Base-by-base conservation (phyloP, 768 basidiomycete species). In the Epithele typhae region DNA sequence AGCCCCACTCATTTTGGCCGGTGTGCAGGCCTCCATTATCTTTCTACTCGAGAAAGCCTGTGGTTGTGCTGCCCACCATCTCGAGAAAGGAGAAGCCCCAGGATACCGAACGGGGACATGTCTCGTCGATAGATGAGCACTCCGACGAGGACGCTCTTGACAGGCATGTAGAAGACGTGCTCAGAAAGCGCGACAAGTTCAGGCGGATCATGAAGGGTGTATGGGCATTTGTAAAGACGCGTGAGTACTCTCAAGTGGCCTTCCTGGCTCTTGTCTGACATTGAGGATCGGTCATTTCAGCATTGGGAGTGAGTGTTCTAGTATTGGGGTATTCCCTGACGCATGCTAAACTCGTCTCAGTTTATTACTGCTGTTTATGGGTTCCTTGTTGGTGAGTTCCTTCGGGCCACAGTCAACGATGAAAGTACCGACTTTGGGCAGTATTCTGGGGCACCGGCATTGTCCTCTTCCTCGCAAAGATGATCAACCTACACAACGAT, bases 391-490 rank as follows among this genome's bases (percentile, higher is more conserved):
- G 83, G 83, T 81, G 54, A 46, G 77, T 48, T 19, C 12, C 6
- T 6, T 3, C n/a, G n/a, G n/a, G n/a, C n/a, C n/a, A 15, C 3
- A 35, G 54, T 40, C 24, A 54, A 35, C 42, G 21, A 4, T 22
- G 10, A 35, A n/a, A 4, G 5, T 6, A 21, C 30, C 12, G 15
- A 33, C 35, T 8, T 11, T 17, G 5, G 3, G 8, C 57, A 78
- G 90, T 84, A 0, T 92, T 93, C 57, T 93, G 89, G 90, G 90
- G 91, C 14, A 78, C 87, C 18, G 90, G 83, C 3, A 82, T 93
- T 51, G 85, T 91, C 12, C 64, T 91, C 42, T 83, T 91, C 64
- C 65, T 88, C 4, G 68, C 64, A 19, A 79, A 77, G 59, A 72
- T 80, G 37, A 90, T 92, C 62, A 80, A 87, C 57, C 65, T 87